These are phyloP conservation scores for Pelargonium cotyledonis DNA, from an alignment of 441 rosid genomes.

Conservation along the genomic window DNA sequence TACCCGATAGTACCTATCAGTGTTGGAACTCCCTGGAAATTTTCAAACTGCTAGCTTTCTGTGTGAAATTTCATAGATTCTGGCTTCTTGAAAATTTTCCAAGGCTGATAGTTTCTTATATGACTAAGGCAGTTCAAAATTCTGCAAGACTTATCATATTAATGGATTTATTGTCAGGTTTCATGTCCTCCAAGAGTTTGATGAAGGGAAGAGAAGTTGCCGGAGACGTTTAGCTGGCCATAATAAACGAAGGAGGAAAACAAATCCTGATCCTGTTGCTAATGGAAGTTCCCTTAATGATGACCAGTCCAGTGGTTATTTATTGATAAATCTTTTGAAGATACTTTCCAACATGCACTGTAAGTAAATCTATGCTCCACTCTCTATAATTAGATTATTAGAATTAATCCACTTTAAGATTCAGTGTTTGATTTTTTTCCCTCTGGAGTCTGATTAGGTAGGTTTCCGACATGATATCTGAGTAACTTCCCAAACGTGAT, in stretches of 20 bases:
- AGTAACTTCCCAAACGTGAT: too few species aligned
- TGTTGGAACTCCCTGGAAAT: too few species aligned
- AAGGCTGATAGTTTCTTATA: too few species aligned
- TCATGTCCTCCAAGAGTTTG: constrained; percentile 94
- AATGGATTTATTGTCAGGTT: constrained; percentile 43
- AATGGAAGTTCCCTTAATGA: constrained; percentile 47
- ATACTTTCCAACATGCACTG: constrained; percentile 80
- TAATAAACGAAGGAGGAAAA: constrained; percentile 85
- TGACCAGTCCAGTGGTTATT: constrained; percentile 69
- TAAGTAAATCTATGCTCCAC: constrained; percentile 29
- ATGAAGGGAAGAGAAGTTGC: constrained; percentile 98
- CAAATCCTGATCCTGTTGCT: constrained; percentile 57
- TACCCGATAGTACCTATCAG: too few species aligned
- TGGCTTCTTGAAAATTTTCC: too few species aligned
- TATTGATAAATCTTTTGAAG: constrained; percentile 68
- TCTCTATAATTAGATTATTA: constrained; percentile 8
- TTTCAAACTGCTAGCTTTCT: too few species aligned
- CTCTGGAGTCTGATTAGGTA: too few species aligned
- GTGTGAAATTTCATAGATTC: too few species aligned
- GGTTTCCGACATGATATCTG: too few species aligned
- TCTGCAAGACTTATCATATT: background rate
- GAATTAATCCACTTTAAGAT: background rate
- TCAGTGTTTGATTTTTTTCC: constrained; percentile 13
- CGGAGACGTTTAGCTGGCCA: constrained; percentile 99
- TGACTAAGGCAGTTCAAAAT: background rate